These are phyloP conservation scores for Kluyveromyces sp. DNA, from an alignment of 1,139 yeast genomes.

Conservation along the genomic window DNA sequence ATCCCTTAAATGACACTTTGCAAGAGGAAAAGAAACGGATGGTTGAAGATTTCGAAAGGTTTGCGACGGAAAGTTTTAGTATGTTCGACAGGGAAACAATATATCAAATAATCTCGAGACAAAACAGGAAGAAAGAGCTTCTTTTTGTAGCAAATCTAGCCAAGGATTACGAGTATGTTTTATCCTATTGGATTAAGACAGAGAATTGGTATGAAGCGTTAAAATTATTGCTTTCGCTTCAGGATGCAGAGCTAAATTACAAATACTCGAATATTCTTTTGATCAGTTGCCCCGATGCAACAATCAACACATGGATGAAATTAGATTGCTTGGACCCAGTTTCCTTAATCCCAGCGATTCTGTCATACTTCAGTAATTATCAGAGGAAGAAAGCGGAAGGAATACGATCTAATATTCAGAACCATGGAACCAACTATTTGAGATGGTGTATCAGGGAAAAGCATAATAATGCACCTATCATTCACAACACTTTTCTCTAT, in stretches of 20 bases:
- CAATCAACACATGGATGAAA: constrained; percentile 76
- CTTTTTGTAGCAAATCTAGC: constrained; percentile 62
- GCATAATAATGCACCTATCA: constrained; percentile 42
- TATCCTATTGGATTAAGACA: constrained; percentile 59
- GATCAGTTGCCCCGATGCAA: constrained; percentile 58
- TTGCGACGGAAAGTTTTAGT: constrained; percentile 44
- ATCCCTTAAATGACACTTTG: constrained; percentile 23
- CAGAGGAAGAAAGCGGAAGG: constrained; percentile 18
- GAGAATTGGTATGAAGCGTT: constrained; percentile 74
- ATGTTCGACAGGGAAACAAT: constrained; percentile 57
- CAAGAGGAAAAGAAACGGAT: constrained; percentile 15
- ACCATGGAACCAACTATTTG: constrained; percentile 63
- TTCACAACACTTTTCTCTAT: constrained; percentile 70
- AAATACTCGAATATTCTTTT: constrained; percentile 61
- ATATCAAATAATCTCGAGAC: constrained; percentile 63
- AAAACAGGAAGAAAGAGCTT: constrained; percentile 58
- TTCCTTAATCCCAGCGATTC: constrained; percentile 65
- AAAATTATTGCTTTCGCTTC: constrained; percentile 39
- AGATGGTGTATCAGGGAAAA: constrained; percentile 52
- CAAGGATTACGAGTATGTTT: constrained; percentile 61
- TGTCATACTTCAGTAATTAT: constrained; percentile 54
- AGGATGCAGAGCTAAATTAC: constrained; percentile 50
- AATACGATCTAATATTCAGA: constrained; percentile 35
- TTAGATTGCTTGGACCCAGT: constrained; percentile 44
- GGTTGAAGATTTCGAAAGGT: constrained; percentile 39